A percentile compares a stretch with the other conserved stretches of the same genome.
Evolutionary conservation across 345 rosid genomes (phyloP).

Genomic region (Syzygium oleosum): DNA sequence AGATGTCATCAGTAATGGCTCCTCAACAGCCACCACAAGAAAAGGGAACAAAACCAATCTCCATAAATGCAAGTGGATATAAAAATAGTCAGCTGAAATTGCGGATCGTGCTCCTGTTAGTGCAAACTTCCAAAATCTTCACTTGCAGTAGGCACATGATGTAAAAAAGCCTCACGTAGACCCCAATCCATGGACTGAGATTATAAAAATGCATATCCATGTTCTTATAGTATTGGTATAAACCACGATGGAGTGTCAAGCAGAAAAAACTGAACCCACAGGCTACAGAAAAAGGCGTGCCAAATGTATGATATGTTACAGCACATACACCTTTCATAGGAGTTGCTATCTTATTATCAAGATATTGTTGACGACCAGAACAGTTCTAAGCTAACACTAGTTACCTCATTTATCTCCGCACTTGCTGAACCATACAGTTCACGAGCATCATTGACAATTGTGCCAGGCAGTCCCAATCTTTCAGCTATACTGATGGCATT

Average conservation of each 20-base stretch:
- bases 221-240: background rate
- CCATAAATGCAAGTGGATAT: background rate
- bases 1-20: background rate
- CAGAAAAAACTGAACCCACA: background rate
- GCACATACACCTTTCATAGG: background rate
- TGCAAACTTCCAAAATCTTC: background rate
- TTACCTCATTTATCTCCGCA: constrained; percentile 81
- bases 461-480: constrained; percentile 62
- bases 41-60: background rate
- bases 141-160: background rate
- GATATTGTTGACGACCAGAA: background rate
- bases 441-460: constrained; percentile 43
- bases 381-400: background rate
- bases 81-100: background rate
- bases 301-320: background rate
- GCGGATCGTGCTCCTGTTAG: background rate
- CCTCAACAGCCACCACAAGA: background rate
- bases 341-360: background rate
- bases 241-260: background rate
- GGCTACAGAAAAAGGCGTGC: background rate
- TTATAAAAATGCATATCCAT: background rate
- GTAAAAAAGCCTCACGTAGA: background rate
- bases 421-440: constrained; percentile 69
- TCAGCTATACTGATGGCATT: constrained; percentile 88
- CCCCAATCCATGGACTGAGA: background rate